Evolutionary conservation across 345 rosid species (phyloP), one percentile per base, ranked within the genome.

Genomic region (Aurinia saxatilis): DNA sequence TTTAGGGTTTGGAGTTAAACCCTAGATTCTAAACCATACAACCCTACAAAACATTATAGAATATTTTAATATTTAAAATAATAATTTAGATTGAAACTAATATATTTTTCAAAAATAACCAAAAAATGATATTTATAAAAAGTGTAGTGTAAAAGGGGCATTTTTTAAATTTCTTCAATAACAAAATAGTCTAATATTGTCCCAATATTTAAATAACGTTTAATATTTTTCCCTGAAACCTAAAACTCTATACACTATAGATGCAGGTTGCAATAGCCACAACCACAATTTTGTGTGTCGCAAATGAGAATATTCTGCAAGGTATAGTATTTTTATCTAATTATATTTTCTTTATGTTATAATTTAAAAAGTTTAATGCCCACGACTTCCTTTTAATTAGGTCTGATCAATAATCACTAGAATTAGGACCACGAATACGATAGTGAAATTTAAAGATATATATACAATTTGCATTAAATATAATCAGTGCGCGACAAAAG

Each of bases 351-450:
- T 27, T 27, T 27, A 5, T 5, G 30, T 27, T 27, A 2, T 27
- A 5, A 5, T 27, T 27, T 27, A 27, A 27, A 27, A 27, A 2
- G 25, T 27, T 2, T 5, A 27, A 27, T 27, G 6, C 45, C 27
- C 55, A 67, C 34, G 9, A 50, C 61, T 68, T 42, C 7, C 17
- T 9, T 68, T n/a, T n/a, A n/a, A n/a, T 33, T 40, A 68, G 37
- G 42, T 59, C 23, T 12, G 4, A 51, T 44, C 7, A 42, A 36
- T 21, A 21, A 51, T 44, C 7, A 42, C 52, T 30, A 53, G 15
- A 39, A 34, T 49, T 36, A 53, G 73, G 68, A 70, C 74, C 63
- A 61, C 68, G n/a, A n/a, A n/a, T n/a, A n/a, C n/a, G 30, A 5
- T 27, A 6, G 6, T 27, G 5, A 37, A 15, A 27, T n/a, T 47